A percentile compares a stretch with the other conserved stretches of the same genome.
Conservation (phyloP, 164 flowering plant species). For the Chimonanthus salicifolius region DNA sequence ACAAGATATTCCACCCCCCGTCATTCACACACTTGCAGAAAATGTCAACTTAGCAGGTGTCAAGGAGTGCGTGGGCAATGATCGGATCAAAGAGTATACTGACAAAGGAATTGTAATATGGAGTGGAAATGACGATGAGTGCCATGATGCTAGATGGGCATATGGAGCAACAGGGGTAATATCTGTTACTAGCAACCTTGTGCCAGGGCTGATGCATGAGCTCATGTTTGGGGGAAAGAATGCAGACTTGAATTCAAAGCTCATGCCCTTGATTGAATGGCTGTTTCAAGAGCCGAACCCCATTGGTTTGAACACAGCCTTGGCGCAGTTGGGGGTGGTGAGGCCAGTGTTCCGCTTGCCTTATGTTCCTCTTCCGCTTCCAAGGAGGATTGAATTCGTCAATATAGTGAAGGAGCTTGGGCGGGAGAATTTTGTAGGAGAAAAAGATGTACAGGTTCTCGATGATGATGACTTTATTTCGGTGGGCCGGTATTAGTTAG, state of each 20-base stretch:
- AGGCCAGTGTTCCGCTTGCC: slow-evolving; percentile 87
- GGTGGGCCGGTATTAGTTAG: slow-evolving; percentile 53
- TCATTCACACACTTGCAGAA: slow-evolving; percentile 42
- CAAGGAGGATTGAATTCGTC: slow-evolving; percentile 69
- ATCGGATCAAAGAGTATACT: slow-evolving; percentile 54
- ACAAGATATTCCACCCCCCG: slow-evolving; percentile 82
- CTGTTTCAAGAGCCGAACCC: slow-evolving; percentile 81
- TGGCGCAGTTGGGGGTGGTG: slow-evolving; percentile 82
- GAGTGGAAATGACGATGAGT: slow-evolving; percentile 88
- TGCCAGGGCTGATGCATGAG: slow-evolving; percentile 65
- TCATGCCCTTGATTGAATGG: slow-evolving; percentile 73
- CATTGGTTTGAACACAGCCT: slow-evolving; percentile 72
- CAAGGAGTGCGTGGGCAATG: slow-evolving; percentile 81
- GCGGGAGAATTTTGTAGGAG: slow-evolving; percentile 72
- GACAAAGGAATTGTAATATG: slow-evolving; percentile 56
- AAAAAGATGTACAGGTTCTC: slow-evolving; percentile 69
- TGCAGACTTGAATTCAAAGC: slow-evolving; percentile 42
- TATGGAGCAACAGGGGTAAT: slow-evolving; percentile 75
- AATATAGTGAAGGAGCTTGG: slow-evolving; percentile 71
- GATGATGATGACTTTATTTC: slow-evolving; percentile 69
- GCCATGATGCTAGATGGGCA: slow-evolving; percentile 85
- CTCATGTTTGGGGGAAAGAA: slow-evolving; percentile 67
- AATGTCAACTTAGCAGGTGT: slow-evolving; percentile 70
- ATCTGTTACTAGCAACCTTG: slow-evolving; percentile 72
- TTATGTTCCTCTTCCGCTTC: slow-evolving; percentile 70